Base-by-base conservation (phyloP, 192 early-diverging fungal species). In the Phycomyces nitens region DNA sequence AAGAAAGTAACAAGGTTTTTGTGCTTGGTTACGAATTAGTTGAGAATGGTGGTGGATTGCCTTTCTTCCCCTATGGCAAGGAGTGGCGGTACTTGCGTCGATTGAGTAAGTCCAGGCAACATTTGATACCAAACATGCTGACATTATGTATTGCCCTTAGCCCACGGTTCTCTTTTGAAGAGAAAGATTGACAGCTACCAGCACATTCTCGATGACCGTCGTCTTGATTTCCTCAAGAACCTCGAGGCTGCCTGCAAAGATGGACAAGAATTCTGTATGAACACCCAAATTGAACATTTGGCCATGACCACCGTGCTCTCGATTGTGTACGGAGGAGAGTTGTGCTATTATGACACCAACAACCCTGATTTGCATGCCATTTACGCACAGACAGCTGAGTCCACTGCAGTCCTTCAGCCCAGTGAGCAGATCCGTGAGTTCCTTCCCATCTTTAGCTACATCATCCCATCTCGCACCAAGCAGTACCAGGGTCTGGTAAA, bases 141-240 rank as follows among this genome's bases (percentile, higher is more conserved):
- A 22, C 23, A 43, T 55, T 11, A 14, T 7, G 7, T 60, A 4
- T 59, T 4, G 26, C 53, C 26, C 27, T 54, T 29, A 74, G 74
- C 69, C 23, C 64, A 70, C 20, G 43, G 27, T 29, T 59, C 60
- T 26, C 43, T 76, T 16, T 60, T 56, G 1, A 76, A 76, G 53
- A 42, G 21, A 24, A 76, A 76, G 39, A 64, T 76, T 14, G 51
- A 71, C 14, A 23, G 38, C 4, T 76, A 76, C 42, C 74, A 76
- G 58, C 41, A 60, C 2, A 71, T 68, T 39, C 40, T 76, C 14
- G 56, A 64, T 22, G 54, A 66, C n/a, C 39, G 53, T 21, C 59
- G 65, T 20, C 38, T 22, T 0, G 29, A 22, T 5, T 47, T 76
- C 15, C 39, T 67, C n/a, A 16, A 62, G 12, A 18, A 14, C 23